These are phyloP conservation scores for Crithidia expoeki DNA, from an alignment of 208 protist species.

Conservation along the genomic window DNA sequence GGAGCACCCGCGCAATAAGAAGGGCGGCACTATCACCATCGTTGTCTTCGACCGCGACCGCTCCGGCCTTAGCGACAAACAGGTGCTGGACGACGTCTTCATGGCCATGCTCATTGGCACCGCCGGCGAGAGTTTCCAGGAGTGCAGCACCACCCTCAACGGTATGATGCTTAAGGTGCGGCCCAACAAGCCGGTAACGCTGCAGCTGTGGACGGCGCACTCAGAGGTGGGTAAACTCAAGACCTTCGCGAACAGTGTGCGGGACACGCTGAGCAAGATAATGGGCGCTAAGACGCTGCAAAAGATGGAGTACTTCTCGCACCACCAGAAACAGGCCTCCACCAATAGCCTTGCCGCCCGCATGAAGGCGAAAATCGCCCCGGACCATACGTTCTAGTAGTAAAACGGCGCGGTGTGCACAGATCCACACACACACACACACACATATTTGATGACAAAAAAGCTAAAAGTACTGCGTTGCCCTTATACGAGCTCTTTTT, in stretches of 20 bases:
- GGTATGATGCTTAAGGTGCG: constrained; percentile 88
- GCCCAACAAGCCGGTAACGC: constrained; percentile 68
- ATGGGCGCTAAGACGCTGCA: constrained; percentile 78
- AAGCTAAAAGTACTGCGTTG: neutral
- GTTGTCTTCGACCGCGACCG: constrained; percentile 84
- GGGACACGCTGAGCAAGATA: constrained; percentile 62
- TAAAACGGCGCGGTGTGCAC: neutral
- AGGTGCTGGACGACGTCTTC: constrained; percentile 85
- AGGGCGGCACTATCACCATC: constrained; percentile 82
- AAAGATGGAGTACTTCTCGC: constrained; percentile 87
- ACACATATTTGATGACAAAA: neutral
- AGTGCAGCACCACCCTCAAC: constrained; percentile 75
- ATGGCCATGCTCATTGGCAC: constrained; percentile 75
- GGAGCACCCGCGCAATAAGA: constrained; percentile 86
- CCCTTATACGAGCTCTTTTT: too few species aligned
- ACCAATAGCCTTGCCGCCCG: constrained; percentile 67
- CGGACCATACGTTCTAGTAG: constrained; percentile 38
- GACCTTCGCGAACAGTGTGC: constrained; percentile 64
- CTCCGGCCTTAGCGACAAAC: constrained; percentile 69
- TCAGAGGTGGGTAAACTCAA: constrained; percentile 72
- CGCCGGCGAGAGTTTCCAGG: constrained; percentile 69
- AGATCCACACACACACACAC: neutral
- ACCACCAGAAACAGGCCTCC: constrained; percentile 61
- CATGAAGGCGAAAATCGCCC: constrained; percentile 53
- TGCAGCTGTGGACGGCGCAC: constrained; percentile 85